Conservation (phyloP, 139 green algal species). For the Closterium sp. region DNA sequence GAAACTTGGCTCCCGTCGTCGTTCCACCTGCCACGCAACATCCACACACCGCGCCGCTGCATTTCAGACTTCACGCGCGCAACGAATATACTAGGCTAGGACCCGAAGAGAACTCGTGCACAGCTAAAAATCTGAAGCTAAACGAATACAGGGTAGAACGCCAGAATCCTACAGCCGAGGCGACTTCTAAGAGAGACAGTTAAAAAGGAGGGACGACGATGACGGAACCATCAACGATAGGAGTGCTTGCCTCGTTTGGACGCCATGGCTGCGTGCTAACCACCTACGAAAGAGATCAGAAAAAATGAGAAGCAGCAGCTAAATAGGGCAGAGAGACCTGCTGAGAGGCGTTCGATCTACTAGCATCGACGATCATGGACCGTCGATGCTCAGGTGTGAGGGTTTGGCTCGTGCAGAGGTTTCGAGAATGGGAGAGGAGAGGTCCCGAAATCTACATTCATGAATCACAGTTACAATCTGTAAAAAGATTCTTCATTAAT, state of each 20-base stretch:
- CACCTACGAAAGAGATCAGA: not conserved
- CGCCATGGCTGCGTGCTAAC: not conserved
- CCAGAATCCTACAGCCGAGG: not conserved
- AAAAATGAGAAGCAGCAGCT: not conserved
- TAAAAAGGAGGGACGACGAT: not conserved
- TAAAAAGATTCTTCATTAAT: not conserved
- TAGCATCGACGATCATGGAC: not conserved
- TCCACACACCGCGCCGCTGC: not conserved
- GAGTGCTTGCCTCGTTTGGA: not conserved
- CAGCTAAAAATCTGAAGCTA: not conserved
- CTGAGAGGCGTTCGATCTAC: not conserved
- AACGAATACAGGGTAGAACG: not conserved
- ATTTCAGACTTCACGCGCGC: not conserved
- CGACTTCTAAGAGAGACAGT: not conserved
- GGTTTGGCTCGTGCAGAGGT: not conserved
- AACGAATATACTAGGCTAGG: not conserved
- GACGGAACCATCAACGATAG: not conserved
- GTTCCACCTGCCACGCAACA: constrained; percentile 61
- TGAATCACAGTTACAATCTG: too few relatives aligned
- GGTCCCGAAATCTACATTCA: not conserved
- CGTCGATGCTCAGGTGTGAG: not conserved
- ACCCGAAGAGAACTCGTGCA: not conserved
- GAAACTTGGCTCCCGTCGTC: constrained; percentile 95
- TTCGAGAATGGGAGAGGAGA: not conserved
- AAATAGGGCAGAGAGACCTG: not conserved